phyloP scores from a whole-genome alignment of 305 asterid genomes.

The Fraxinus platypoda region DNA sequence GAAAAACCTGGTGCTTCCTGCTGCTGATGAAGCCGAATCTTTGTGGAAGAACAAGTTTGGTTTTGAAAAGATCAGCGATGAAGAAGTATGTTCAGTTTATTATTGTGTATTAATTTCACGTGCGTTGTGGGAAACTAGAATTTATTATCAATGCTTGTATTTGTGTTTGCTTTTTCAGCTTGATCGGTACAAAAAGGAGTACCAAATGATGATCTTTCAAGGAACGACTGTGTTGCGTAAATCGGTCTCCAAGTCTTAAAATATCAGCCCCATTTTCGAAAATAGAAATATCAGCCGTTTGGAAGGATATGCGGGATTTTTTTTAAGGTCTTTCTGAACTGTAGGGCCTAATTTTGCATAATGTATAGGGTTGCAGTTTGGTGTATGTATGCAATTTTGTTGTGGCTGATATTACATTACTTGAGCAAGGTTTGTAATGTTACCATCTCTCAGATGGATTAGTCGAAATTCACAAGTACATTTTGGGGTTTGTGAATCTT shows the following conservation, averaged over 20 bases:
- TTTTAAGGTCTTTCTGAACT: background rate
- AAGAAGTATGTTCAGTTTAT: conserved; percentile 42
- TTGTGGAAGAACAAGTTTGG: conserved; percentile 74
- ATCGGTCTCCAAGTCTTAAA: conserved; percentile 31
- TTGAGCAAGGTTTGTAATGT: background rate
- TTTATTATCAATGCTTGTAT: background rate
- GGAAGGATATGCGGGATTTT: background rate
- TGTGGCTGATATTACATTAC: background rate
- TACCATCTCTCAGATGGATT: background rate
- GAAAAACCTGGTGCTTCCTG: conserved; percentile 65
- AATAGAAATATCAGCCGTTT: background rate
- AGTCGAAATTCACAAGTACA: background rate
- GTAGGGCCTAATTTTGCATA: conserved; percentile 15
- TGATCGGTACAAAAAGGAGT: conserved; percentile 43
- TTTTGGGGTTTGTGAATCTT: background rate
- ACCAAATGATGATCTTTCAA: conserved; percentile 69
- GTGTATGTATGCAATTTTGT: background rate
- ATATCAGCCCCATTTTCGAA: background rate
- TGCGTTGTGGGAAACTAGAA: background rate
- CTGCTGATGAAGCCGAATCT: conserved; percentile 77
- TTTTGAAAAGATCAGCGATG: conserved; percentile 48
- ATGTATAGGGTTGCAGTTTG: background rate
- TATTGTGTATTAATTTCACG: background rate
- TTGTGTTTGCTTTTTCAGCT: conserved; percentile 41
- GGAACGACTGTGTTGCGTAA: conserved; percentile 68